Conservation (phyloP, 441 rosid genomes). For the Eruca vesicaria region DNA sequence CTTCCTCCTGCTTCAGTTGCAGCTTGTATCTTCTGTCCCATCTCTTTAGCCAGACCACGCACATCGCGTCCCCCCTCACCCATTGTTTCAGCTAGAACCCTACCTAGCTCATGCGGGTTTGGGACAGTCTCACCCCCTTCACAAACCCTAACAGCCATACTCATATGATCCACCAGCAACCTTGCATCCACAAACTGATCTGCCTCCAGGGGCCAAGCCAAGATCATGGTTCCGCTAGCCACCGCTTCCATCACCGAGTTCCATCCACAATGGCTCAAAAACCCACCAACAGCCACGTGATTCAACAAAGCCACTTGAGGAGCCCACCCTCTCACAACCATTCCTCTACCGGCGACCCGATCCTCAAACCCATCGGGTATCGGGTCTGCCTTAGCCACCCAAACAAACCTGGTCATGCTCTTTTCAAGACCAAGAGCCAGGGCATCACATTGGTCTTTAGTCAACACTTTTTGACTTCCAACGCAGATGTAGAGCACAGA, state of each 20-base stretch:
- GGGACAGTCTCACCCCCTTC: not conserved
- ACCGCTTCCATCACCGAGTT: not conserved
- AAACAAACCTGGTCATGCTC: not conserved
- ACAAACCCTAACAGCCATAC: not conserved
- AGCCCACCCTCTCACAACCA: not conserved
- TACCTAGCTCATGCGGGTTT: not conserved
- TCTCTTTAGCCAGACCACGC: not conserved
- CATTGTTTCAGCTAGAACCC: not conserved
- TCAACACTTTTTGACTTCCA: not conserved
- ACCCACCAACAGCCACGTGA: not conserved
- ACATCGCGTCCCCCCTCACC: not conserved
- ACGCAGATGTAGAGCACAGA: not conserved
- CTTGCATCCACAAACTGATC: constrained; percentile 2
- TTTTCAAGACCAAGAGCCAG: not conserved
- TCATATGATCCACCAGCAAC: not conserved
- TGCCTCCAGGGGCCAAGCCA: not conserved
- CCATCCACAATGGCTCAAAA: constrained; percentile 4
- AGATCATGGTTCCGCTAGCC: not conserved
- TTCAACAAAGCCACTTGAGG: not conserved
- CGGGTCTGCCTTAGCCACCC: not conserved
- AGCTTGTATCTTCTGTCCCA: not conserved
- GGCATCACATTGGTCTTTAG: not conserved
- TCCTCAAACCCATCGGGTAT: not conserved
- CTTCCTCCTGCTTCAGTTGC: not conserved
- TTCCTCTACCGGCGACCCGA: not conserved